Base-by-base conservation (phyloP, 2,329 filamentous ascomycete genomes). In the Aspergillus glaucus region DNA sequence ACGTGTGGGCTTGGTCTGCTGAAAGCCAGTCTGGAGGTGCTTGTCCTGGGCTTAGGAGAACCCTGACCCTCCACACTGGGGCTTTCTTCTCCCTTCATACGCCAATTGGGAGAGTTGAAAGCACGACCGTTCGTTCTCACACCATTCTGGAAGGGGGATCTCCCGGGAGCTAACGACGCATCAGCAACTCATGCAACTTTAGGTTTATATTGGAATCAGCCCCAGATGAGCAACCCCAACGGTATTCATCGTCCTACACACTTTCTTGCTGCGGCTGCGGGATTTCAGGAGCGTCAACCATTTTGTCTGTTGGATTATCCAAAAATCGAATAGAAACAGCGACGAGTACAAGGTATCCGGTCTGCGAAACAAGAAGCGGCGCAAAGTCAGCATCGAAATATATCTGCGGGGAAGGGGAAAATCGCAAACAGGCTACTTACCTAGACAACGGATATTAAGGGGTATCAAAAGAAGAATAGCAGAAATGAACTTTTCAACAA, bases 61-160 rank as follows among this genome's bases (percentile, higher is more conserved):
- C 54, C 62, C 42, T 59, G 58, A 30, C 56, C 57, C 8, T 60
- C 57, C 17, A 52, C 53, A 36, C 60, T 62, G 3, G 69, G 63
- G 48, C 62, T 66, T 28, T 65, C 64, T 48, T 70, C 65, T 17
- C 54, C 55, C 57, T 71, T 73, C 45, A 65, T 53, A 21, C 70
- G 70, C 70, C 70, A 73, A 54, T 73, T 73, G 43, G 59, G 51
- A 2, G 67, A 70, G 50, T 67, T 63, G 55, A 70, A 69, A 40
- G 67, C 66, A 50, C 67, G 65, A 30, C 66, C 66, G 42, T 58
- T 63, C 12, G 66, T 64, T 43, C 66, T 57, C 26, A 67, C 61
- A 19, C 61, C 62, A 60, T 62, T 67, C 30, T 63, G 58, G 46
- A 56, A 60, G 21, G 63, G 55, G 12, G 58, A 56, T 47, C 63